phyloP scores from a whole-genome alignment of 2,329 filamentous ascomycete species.

The Paecilomyces dactylethromorphus region DNA sequence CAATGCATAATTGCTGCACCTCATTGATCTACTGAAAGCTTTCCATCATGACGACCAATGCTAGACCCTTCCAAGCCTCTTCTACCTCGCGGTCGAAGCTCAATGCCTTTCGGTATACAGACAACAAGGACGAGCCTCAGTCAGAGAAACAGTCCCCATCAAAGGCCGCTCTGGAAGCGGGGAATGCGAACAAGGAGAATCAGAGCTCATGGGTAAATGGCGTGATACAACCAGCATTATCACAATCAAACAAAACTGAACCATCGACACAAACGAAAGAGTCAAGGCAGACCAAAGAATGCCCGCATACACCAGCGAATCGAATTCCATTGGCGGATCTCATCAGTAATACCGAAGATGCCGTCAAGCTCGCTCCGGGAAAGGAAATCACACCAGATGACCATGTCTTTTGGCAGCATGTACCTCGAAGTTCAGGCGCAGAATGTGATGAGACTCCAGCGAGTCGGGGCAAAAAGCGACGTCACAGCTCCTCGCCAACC shows the following conservation, averaged over 20 bases:
- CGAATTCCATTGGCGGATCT: constrained; percentile 55
- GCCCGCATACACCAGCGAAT: constrained; percentile 54
- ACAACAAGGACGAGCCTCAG: constrained; percentile 19
- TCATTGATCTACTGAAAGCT: background rate
- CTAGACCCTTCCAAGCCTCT: constrained; percentile 34
- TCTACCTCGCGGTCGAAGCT: constrained; percentile 49
- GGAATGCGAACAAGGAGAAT: constrained; percentile 41
- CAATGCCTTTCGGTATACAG: constrained; percentile 48
- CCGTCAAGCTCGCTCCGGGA: constrained; percentile 40
- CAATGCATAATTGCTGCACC: constrained; percentile 7
- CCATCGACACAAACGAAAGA: constrained; percentile 16
- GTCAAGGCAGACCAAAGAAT: constrained; percentile 24
- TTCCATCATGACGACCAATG: constrained; percentile 16
- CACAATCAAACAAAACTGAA: constrained; percentile 12
- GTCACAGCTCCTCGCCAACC: constrained; percentile 65
- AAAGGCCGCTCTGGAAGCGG: constrained; percentile 16
- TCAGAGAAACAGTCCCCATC: constrained; percentile 8
- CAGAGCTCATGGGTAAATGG: constrained; percentile 29
- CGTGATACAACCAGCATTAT: constrained; percentile 18
- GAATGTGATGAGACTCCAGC: constrained; percentile 38
- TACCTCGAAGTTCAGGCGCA: constrained; percentile 34
- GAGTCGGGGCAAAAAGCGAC: constrained; percentile 54
- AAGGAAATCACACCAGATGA: constrained; percentile 53
- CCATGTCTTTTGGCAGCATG: constrained; percentile 54
- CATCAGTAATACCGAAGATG: constrained; percentile 55